Evolutionary conservation across 805 yeast species (phyloP), one percentile per base, ranked within the genome.

Genomic region (Scheffersomyces lignosus): DNA sequence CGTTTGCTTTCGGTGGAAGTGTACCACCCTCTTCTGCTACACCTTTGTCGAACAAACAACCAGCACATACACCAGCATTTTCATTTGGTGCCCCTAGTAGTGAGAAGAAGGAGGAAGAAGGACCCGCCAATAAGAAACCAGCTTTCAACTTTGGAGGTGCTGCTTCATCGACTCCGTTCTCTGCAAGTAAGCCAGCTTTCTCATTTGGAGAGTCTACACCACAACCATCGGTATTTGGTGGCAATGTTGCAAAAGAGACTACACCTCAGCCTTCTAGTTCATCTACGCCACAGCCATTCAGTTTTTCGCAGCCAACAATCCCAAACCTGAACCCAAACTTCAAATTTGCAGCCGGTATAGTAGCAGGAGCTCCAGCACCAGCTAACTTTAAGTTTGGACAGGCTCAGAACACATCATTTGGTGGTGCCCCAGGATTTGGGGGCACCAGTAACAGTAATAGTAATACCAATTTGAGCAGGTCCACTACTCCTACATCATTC

Each of bases 181-280:
- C n/a, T n/a, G n/a, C n/a, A n/a, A n/a, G n/a, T n/a, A n/a, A n/a
- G n/a, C 37, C 44, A 8, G 34, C 24, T 16, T 37, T 43, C 23
- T 16, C 44, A 14, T 40, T 43, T 34, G 47, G 42, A 3, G 34
- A 42, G 14, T 7, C n/a, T n/a, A n/a, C n/a, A n/a, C n/a, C n/a
- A n/a, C n/a, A n/a, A n/a, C n/a, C n/a, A n/a, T n/a, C n/a, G n/a
- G n/a, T n/a, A n/a, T n/a, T n/a, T n/a, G n/a, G n/a, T n/a, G n/a
- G n/a, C n/a, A n/a, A n/a, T n/a, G n/a, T n/a, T n/a, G n/a, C n/a
- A n/a, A n/a, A n/a, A n/a, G n/a, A n/a, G n/a, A n/a, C n/a, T n/a
- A n/a, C n/a, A n/a, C n/a, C n/a, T n/a, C n/a, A n/a, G n/a, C n/a
- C n/a, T n/a, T n/a, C n/a, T n/a, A n/a, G n/a, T n/a, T n/a, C n/a